These are phyloP conservation scores for Fraxinus sp. DNA, from an alignment of 305 asterid species.

Conservation along the genomic window DNA sequence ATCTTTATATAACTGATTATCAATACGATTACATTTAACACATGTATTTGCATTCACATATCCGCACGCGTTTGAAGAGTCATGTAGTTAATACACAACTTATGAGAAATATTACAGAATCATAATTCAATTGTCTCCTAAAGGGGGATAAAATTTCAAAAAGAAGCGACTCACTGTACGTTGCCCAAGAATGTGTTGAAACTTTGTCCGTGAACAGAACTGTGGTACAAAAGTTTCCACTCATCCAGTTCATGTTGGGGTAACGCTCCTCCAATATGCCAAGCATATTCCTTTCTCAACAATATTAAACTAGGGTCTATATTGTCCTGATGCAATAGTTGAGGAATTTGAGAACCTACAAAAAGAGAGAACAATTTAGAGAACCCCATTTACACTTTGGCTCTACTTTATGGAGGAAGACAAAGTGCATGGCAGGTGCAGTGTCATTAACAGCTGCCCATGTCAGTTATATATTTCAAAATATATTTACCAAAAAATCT, in stretches of 20 bases:
- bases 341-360: constrained; percentile 75
- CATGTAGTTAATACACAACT: neutral
- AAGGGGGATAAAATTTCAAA: constrained; percentile 10
- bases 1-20: neutral
- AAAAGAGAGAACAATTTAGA: constrained; percentile 22
- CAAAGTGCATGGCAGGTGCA: neutral
- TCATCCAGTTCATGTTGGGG: constrained; percentile 56
- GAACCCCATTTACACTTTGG: neutral
- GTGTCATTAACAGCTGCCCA: neutral
- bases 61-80: neutral
- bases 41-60: neutral
- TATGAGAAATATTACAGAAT: neutral
- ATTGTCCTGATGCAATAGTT: constrained; percentile 38
- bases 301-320: constrained; percentile 53
- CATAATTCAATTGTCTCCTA: neutral
- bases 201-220: constrained; percentile 75
- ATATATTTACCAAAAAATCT: neutral
- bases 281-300: constrained; percentile 80
- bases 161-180: constrained; percentile 54
- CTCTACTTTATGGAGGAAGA: neutral
- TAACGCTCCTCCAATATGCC: constrained; percentile 90
- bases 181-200: constrained; percentile 86
- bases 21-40: neutral
- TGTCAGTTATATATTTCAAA: neutral
- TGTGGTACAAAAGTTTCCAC: constrained; percentile 88